phyloP scores from a whole-genome alignment of 75 land plant species.

The Cryptomeria japonica region DNA sequence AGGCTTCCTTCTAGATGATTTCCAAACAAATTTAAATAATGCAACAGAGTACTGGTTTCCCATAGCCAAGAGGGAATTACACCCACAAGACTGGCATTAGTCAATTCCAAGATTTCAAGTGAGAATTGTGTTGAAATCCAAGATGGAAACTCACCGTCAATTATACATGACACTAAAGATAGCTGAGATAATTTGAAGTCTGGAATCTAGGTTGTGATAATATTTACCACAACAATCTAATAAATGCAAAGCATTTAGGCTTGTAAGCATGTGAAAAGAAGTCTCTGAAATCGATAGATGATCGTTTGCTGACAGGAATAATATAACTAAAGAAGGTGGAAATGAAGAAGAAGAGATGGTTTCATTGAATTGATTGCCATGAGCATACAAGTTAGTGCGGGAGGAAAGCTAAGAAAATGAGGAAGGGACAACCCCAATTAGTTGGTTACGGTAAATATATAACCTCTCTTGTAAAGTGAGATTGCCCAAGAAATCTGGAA shows the following conservation, averaged over 20 bases:
- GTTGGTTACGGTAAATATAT: too few relatives aligned
- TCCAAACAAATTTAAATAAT: neutral
- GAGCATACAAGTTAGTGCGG: too few relatives aligned
- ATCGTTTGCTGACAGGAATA: neutral
- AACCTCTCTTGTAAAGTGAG: too few relatives aligned
- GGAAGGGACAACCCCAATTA: too few relatives aligned
- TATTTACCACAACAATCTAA: neutral
- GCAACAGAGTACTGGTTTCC: neutral
- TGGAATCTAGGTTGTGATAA: neutral
- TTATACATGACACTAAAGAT: neutral
- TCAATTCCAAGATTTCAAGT: constrained; percentile 10
- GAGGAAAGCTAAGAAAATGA: neutral
- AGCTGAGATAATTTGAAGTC: neutral
- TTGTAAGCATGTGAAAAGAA: neutral
- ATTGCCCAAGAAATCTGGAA: too few relatives aligned
- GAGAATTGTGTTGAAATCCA: neutral
- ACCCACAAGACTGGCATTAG: constrained; percentile 18
- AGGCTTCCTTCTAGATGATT: neutral
- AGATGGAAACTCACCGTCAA: neutral
- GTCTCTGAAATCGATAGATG: neutral
- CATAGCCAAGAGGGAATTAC: constrained; percentile 15
- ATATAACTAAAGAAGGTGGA: neutral
- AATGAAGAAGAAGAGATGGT: neutral
- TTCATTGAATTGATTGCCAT: neutral
- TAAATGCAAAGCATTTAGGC: neutral